Evolutionary conservation across 2,329 filamentous ascomycete species (phyloP), one percentile per base, ranked within the genome.

Genomic region (Talaromyces sp.): DNA sequence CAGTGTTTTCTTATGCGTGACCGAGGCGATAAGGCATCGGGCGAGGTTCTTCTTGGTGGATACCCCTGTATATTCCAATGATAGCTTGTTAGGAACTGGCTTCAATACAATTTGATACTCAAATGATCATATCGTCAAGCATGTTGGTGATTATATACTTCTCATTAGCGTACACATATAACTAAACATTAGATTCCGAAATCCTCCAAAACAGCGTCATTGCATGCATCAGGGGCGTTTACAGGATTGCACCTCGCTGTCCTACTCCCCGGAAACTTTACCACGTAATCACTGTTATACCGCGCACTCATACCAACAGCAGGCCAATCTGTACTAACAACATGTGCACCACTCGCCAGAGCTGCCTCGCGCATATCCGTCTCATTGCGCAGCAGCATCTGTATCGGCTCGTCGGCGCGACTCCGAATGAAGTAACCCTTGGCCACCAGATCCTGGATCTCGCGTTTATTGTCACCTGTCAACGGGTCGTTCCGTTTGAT

Each of bases 221-320:
- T 32, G 17, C 58, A 63, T 8, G 3, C 21, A 21, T 14, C 10
- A 26, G 55, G 61, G 7, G 61, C 55, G 57, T 59, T 63, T 3
- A 63, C 50, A n/a, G 60, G 60, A 27, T 62, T 62, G 32, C 60
- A 62, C 35, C 60, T 58, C 11, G 60, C 57, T 29, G 60, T 31
- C 17, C 53, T 43, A 24, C 26, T 31, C n/a, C 13, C 38, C 29
- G 60, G 56, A 31, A 62, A 43, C 49, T 14, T 58, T n/a, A 59
- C 57, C n/a, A 62, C 58, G n/a, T 62, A 62, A 26, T 62, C 57
- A 24, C 60, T 62, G 31, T 56, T 59, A 49, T 62, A 62, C 35
- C 60, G 43, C 17, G 56, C 60, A 35, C 56, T 57, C 27, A 58
- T 49, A 0, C 57, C 60, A 43, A 56, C 52, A 10, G 51, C 56